Evolutionary conservation across 1,284 basidiomycete genomes (phyloP), one percentile per base, ranked within the genome.

Genomic region (Tilletiopsis washingtonensis): DNA sequence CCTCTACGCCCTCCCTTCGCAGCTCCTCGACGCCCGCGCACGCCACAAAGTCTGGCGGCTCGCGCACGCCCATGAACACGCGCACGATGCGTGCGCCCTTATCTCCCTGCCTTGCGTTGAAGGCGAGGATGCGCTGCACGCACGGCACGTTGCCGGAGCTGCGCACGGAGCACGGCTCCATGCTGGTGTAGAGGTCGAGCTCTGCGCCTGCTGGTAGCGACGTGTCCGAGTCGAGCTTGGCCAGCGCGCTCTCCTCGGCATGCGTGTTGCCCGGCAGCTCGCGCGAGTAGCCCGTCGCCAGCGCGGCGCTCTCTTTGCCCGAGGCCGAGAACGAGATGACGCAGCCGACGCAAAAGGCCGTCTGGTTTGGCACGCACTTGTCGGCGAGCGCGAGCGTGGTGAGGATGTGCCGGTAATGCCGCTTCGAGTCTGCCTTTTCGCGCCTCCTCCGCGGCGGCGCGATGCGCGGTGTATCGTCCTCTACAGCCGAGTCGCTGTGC

Each of bases 321-420:
- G 32, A 23, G 19, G 45, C 45, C 2, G 59, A n/a, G 71, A 76
- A 62, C 29, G 85, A 83, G 42, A 97, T 76, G 29, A 90, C 81
- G 62, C 88, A 93, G 29, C 94, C 93, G 19, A 99, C 94, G 68
- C 88, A 94, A 74, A 97, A 99, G 0, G 91, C 93, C 0, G 85
- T 85, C 2, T 82, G 81, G 0, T 80, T 79, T 0, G 87, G 84
- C 6, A 74, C 75, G 60, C 85, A 90, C 74, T 84, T 83, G 44
- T 77, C 76, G 2, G 90, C 88, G 71, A 89, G 77, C 0, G 89
- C 88, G 29, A 81, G 74, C 15, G 76, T 78, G 69, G 91, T 79
- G 63, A 80, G 49, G 24, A 36, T 17, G 3, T 34, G 3, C n/a
- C 29, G 9, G 29, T 34, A 34, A 34, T 34, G 29, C n/a, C n/a